Evolutionary conservation across 2,329 filamentous ascomycete genomes (phyloP).

Genomic region (Lecanicillium sp.): DNA sequence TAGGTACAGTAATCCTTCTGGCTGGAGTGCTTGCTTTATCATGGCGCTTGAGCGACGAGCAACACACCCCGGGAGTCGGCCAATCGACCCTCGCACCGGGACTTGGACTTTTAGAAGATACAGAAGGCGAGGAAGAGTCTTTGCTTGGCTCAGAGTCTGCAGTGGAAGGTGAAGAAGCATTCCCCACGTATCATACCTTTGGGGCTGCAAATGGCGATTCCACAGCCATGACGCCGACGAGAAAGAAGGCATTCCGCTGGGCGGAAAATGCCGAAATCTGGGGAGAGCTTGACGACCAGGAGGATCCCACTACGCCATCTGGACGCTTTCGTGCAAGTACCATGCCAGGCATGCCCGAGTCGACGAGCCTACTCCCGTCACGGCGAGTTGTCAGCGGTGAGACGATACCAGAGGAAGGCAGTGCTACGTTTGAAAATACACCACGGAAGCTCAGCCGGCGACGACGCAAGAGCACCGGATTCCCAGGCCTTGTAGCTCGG

Average conservation of each 20-base stretch:
- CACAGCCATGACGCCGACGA: slow-evolving; percentile 29
- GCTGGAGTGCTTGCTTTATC: slow-evolving; percentile 84
- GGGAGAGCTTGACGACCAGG: slow-evolving; percentile 76
- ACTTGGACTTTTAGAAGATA: slow-evolving; percentile 69
- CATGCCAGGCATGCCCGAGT: slow-evolving; percentile 32
- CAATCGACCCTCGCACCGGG: slow-evolving; percentile 72
- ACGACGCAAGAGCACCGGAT: slow-evolving; percentile 51
- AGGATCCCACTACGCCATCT: slow-evolving; percentile 32
- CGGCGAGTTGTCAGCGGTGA: slow-evolving; percentile 23
- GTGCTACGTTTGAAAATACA: slow-evolving; percentile 21
- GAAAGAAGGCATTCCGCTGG: slow-evolving; percentile 45
- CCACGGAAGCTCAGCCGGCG: slow-evolving; percentile 28
- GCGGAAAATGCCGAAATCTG: slow-evolving; percentile 74
- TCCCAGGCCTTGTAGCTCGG: slow-evolving; percentile 51
- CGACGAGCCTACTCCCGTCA: slow-evolving; percentile 29
- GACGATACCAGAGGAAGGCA: slow-evolving; percentile 18
- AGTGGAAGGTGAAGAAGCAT: slow-evolving; percentile 31
- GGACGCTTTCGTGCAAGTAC: slow-evolving; percentile 40
- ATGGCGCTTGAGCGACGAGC: slow-evolving; percentile 82
- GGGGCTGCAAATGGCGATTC: slow-evolving; percentile 27
- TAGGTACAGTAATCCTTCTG: slow-evolving; percentile 81
- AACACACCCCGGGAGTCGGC: slow-evolving; percentile 49
- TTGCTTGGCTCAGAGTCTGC: slow-evolving; percentile 39
- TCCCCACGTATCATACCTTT: slow-evolving; percentile 39
- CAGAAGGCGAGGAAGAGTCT: slow-evolving; percentile 51